phyloP scores from a whole-genome alignment of 306 rosid species.

The Prunus kanzakura region DNA sequence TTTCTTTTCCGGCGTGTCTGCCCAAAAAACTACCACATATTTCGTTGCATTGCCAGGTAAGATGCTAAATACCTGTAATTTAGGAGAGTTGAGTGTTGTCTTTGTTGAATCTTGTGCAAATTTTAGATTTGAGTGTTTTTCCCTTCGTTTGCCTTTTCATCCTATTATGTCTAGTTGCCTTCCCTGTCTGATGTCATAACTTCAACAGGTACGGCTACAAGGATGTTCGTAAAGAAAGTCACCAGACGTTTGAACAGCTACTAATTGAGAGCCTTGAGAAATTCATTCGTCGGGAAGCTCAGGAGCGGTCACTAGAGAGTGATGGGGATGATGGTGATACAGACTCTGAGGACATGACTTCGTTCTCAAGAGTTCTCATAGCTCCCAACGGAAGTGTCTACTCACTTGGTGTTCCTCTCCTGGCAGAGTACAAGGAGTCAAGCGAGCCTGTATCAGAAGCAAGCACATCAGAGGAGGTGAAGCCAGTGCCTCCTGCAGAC shows the following conservation, averaged over 20 bases:
- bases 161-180: background rate
- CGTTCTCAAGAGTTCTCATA: constrained; percentile 62
- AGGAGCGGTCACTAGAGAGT: constrained; percentile 83
- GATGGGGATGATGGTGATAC: constrained; percentile 76
- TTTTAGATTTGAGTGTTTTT: too few relatives aligned
- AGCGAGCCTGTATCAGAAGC: constrained; percentile 46
- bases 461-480: constrained; percentile 59
- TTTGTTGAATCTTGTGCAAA: background rate
- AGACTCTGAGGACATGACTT: constrained; percentile 54
- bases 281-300: constrained; percentile 92
- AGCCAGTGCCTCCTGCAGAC: constrained; percentile 32
- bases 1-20: constrained; percentile 97
- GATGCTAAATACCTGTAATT: background rate
- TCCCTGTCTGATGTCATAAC: background rate
- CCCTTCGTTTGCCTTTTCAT: background rate
- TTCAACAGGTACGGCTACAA: constrained; percentile 81
- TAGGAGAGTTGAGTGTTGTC: background rate
- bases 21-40: constrained; percentile 81
- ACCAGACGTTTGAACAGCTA: constrained; percentile 91
- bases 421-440: constrained; percentile 48
- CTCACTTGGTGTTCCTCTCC: constrained; percentile 81
- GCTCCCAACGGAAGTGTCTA: constrained; percentile 93
- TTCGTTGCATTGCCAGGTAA: constrained; percentile 91
- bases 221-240: constrained; percentile 94
- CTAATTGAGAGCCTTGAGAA: constrained; percentile 95